Evolutionary conservation across 2,329 filamentous ascomycete genomes (phyloP).

Genomic region (Corniculantispora saksenae): DNA sequence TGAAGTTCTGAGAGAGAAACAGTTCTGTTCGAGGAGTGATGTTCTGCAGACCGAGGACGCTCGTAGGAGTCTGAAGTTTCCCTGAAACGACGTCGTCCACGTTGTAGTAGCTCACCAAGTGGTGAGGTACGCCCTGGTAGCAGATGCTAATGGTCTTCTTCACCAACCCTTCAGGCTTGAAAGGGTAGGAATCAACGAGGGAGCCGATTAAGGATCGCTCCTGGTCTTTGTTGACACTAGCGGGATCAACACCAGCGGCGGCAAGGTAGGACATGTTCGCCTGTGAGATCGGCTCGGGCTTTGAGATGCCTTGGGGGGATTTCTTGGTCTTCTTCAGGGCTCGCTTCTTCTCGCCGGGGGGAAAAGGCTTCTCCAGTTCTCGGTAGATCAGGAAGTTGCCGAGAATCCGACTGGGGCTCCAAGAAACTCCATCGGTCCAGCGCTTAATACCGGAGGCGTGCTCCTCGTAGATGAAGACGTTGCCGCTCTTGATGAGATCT

Average conservation of each 20-base stretch:
- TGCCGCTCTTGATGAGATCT: conserved; percentile 77
- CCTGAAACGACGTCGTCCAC: conserved; percentile 73
- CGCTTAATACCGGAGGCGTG: conserved; percentile 88
- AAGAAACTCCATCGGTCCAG: conserved; percentile 89
- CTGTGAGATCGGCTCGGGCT: conserved; percentile 32
- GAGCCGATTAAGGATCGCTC: conserved; percentile 68
- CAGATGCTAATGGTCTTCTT: conserved; percentile 92
- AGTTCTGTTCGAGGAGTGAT: conserved; percentile 60
- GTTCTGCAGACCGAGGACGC: conserved; percentile 39
- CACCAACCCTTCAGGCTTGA: conserved; percentile 78
- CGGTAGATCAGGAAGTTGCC: conserved; percentile 86
- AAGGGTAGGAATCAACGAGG: conserved; percentile 84
- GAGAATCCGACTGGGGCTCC: conserved; percentile 85
- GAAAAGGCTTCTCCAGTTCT: conserved; percentile 75
- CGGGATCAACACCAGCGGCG: conserved; percentile 20
- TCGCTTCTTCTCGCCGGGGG: conserved; percentile 81
- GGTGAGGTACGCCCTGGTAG: conserved; percentile 73
- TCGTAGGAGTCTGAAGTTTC: conserved; percentile 58
- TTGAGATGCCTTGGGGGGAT: conserved; percentile 37
- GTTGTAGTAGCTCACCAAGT: conserved; percentile 87
- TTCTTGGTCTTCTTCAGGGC: conserved; percentile 70
- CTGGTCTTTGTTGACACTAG: conserved; percentile 29
- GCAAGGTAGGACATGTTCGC: conserved; percentile 22
- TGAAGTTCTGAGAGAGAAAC: conserved; percentile 65
- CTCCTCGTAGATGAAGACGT: conserved; percentile 90